Evolutionary conservation across 495 filamentous ascomycete genomes (phyloP), one percentile per base, ranked within the genome.

Genomic region (Amniculicola lignicola): DNA sequence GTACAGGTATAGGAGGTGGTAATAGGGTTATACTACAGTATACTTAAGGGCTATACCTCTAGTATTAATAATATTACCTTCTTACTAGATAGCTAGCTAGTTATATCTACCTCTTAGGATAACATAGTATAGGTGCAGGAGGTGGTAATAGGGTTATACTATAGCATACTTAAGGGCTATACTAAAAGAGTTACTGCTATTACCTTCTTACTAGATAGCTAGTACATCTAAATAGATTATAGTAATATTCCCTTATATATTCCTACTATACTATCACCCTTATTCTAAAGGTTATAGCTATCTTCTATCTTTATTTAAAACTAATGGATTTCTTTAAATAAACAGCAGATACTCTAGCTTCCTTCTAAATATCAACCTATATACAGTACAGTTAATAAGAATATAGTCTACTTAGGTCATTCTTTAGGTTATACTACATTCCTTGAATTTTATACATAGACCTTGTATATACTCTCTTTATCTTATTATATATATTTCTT

Each of bases 111-210:
- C 33, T 39, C 39, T 54, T 15, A 16, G 22, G 16, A 29, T 36
- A 9, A 22, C 18, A 48, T 11, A 10, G 23, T 54, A 4, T 16
- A 28, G 23, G 18, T 51, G 4, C 51, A 29, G 52, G 44, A 56
- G n/a, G 15, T 45, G 31, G 44, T 28, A 31, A 56, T 45, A 23
- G 52, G 52, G 18, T 24, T 19, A 31, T 39, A 45, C 21, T 28
- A 21, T 44, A 49, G 53, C 43, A 21, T 36, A 29, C 53, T 57
- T 36, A 22, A 54, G 40, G 41, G 51, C 51, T 22, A 54, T 46
- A 45, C 40, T 21, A 15, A 44, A 21, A 12, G n/a, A 12, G 31
- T 57, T 25, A 48, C 31, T 3, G 40, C 51, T 19, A 29, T 48
- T n/a, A n/a, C n/a, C n/a, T n/a, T n/a, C n/a, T n/a, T 23, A 45